A percentile compares a stretch with the other conserved stretches of the same genome.
Conservation (phyloP, 2,329 filamentous ascomycete species). For the Arthrobotrys sphaeroides region DNA sequence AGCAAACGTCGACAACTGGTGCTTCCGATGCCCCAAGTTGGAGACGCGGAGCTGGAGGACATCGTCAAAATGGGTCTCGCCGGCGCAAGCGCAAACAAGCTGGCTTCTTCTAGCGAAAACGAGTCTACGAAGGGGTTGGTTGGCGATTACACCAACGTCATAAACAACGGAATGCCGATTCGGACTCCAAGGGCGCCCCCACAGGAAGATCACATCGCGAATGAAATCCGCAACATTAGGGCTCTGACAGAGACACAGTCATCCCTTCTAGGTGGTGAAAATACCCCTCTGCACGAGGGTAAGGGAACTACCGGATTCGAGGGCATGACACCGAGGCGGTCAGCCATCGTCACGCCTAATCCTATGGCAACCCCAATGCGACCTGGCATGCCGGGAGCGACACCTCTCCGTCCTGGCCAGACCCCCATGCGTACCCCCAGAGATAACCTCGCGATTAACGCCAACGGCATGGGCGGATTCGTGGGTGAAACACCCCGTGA, state of each 20-base stretch:
- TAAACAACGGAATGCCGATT: constrained; percentile 85
- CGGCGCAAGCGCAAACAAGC: constrained; percentile 81
- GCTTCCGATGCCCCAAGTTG: constrained; percentile 87
- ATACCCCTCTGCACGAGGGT: constrained; percentile 86
- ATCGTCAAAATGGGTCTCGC: constrained; percentile 99
- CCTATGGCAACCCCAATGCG: constrained; percentile 90
- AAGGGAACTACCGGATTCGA: constrained; percentile 86
- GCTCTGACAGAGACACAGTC: constrained; percentile 94
- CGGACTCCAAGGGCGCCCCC: constrained; percentile 89
- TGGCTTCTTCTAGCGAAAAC: constrained; percentile 81
- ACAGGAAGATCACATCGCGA: constrained; percentile 94
- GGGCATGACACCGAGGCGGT: constrained; percentile 80
- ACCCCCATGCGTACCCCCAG: constrained; percentile 89
- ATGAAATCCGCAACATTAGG: constrained; percentile 93
- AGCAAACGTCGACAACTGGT: constrained; percentile 87
- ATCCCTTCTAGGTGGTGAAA: constrained; percentile 90
- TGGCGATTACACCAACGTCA: constrained; percentile 78
- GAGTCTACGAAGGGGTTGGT: constrained; percentile 85
- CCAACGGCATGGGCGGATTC: constrained; percentile 73
- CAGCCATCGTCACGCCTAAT: constrained; percentile 89
- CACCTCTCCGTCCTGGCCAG: constrained; percentile 71
- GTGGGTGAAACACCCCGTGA: constrained; percentile 81
- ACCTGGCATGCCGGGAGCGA: constrained; percentile 71
- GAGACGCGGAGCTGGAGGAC: constrained; percentile 90
- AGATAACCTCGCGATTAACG: constrained; percentile 85